A percentile compares a stretch with the other conserved stretches of the same genome.
phyloP scores from a whole-genome alignment of 2,329 filamentous ascomycete genomes.

The Nigrospora osmanthi region DNA sequence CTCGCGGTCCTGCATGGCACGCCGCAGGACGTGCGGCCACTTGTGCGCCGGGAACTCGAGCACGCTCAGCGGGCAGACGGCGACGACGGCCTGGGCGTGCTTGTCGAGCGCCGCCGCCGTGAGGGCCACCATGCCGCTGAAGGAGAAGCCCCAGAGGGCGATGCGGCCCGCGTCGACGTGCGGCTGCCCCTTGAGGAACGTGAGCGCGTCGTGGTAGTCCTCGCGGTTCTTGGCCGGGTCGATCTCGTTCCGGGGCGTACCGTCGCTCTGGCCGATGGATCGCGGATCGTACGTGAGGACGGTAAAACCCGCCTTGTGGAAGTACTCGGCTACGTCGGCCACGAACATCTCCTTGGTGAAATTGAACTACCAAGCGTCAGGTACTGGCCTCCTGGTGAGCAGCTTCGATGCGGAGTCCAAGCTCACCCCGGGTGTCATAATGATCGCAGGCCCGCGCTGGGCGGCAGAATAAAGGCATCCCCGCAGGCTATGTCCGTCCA shows the following conservation, averaged over 20 bases:
- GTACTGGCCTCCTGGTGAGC: no score
- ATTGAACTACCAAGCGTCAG: constrained; percentile 18
- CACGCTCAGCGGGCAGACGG: constrained; percentile 14
- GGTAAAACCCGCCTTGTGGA: constrained; percentile 11
- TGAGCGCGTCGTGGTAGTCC: constrained; percentile 10
- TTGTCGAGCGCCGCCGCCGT: constrained; percentile 11
- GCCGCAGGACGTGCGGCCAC: no score
- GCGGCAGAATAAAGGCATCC: no score
- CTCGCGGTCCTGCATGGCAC: not conserved
- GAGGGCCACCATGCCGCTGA: constrained; percentile 7
- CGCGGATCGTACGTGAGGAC: constrained; percentile 15
- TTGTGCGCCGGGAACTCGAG: no score
- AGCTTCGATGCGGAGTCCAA: no score
- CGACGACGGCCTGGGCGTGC: constrained; percentile 7
- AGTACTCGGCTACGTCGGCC: constrained; percentile 9
- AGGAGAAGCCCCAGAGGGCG: constrained; percentile 15
- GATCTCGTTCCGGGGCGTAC: constrained; percentile 11
- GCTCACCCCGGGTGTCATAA: no score
- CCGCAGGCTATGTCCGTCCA: no score
- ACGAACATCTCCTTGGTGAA: constrained; percentile 17
- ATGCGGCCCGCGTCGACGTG: constrained; percentile 9
- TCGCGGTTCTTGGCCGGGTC: constrained; percentile 10
- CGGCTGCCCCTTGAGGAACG: constrained; percentile 5
- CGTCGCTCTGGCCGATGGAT: constrained; percentile 12
- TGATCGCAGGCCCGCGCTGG: no score